These are phyloP conservation scores for Perilla frutescens DNA, from an alignment of 257 asterid species.

Conservation along the genomic window DNA sequence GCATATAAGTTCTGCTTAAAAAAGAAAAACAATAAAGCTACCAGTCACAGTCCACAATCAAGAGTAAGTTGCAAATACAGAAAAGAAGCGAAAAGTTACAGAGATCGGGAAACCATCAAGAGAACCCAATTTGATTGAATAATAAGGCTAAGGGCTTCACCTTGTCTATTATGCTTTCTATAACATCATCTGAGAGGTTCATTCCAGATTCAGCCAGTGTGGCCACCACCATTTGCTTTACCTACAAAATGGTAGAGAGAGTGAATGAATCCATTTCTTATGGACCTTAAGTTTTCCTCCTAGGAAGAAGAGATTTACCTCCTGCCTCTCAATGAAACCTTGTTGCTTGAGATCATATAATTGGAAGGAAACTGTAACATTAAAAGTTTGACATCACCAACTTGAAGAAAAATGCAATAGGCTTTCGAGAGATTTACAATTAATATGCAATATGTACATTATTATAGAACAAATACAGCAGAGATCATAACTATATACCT, in stretches of 20 bases:
- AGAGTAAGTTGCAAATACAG: conserved; percentile 6
- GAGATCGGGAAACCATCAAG: conserved; percentile 14
- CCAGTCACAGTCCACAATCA: conserved; percentile 22
- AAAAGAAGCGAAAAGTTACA: conserved; percentile 9
- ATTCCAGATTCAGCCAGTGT: conserved; percentile 97
- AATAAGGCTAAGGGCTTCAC: conserved; percentile 39
- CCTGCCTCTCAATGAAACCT: conserved; percentile 87
- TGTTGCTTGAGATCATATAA: conserved; percentile 92
- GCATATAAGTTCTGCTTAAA: conserved; percentile 9
- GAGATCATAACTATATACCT: background rate
- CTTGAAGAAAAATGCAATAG: conserved; percentile 28
- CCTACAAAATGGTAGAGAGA: conserved; percentile 48
- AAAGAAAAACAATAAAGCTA: conserved; percentile 1
- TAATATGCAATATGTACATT: background rate
- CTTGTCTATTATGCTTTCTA: conserved; percentile 85
- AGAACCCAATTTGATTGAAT: background rate
- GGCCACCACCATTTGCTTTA: conserved; percentile 97
- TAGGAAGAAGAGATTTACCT: conserved; percentile 51
- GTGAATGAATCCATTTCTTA: background rate
- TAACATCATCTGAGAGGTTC: conserved; percentile 86
- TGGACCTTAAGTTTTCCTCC: conserved; percentile 16
- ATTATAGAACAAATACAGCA: conserved; percentile 24
- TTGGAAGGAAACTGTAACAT: conserved; percentile 74
- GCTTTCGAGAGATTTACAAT: conserved; percentile 9
- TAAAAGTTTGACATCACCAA: conserved; percentile 35